Evolutionary conservation across 805 yeast species (phyloP).

Genomic region (Metschnikowia chrysomelidarum): DNA sequence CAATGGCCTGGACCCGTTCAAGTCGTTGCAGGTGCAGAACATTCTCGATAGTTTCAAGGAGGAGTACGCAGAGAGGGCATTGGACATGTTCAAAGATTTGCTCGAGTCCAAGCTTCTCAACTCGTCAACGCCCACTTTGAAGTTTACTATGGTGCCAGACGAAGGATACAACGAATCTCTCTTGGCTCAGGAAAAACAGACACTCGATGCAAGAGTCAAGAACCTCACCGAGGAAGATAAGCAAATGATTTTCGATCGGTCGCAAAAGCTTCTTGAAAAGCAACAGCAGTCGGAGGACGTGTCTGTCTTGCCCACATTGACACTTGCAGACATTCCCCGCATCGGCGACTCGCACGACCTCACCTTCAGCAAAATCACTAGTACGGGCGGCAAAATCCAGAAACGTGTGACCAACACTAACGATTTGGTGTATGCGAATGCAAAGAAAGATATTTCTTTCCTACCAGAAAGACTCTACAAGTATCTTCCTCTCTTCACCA

Average conservation of each 20-base stretch:
- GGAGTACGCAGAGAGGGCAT: slow-evolving; percentile 53
- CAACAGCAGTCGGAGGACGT: slow-evolving; percentile 73
- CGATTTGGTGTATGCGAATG: slow-evolving; percentile 75
- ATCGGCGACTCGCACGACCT: slow-evolving; percentile 41
- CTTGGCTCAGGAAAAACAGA: slow-evolving; percentile 52
- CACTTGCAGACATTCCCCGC: slow-evolving; percentile 69
- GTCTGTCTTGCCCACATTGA: slow-evolving; percentile 75
- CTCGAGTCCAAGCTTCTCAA: slow-evolving; percentile 51
- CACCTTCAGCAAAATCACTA: slow-evolving; percentile 26
- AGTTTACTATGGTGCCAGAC: slow-evolving; percentile 74
- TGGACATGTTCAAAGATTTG: slow-evolving; percentile 54
- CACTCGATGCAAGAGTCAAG: slow-evolving; percentile 46
- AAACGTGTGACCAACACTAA: slow-evolving; percentile 67
- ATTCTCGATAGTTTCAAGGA: slow-evolving; percentile 57
- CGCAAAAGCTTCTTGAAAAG: slow-evolving; percentile 54
- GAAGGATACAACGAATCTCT: slow-evolving; percentile 50
- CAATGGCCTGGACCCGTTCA: slow-evolving; percentile 75
- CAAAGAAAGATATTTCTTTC: slow-evolving; percentile 56
- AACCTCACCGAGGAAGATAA: slow-evolving; percentile 54
- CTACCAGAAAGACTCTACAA: slow-evolving; percentile 64
- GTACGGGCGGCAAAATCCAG: slow-evolving; percentile 33
- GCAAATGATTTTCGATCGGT: slow-evolving; percentile 56
- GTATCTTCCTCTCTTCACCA: slow-evolving; percentile 73
- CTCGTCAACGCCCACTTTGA: slow-evolving; percentile 52
- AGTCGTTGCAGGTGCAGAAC: slow-evolving; percentile 61